phyloP scores from a whole-genome alignment of 768 basidiomycete genomes.

The Leccinum sublutescens region DNA sequence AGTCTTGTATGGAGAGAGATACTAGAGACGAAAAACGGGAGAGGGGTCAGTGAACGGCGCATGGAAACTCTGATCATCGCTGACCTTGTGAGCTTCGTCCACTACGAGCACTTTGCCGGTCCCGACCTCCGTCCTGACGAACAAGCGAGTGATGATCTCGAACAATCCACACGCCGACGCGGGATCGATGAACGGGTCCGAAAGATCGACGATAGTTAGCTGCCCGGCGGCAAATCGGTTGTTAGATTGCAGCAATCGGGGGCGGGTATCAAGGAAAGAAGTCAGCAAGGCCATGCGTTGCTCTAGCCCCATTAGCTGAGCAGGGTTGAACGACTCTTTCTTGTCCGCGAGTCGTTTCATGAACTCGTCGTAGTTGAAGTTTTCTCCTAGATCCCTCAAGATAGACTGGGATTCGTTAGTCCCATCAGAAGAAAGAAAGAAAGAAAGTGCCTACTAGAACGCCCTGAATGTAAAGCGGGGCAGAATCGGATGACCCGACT shows the following conservation, averaged over 20 bases:
- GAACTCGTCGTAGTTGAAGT: constrained; percentile 53
- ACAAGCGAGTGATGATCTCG: constrained; percentile 64
- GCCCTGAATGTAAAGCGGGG: constrained; percentile 69
- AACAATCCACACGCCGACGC: constrained; percentile 67
- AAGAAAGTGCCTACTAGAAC: constrained; percentile 48
- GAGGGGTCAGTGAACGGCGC: background rate
- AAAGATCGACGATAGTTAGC: constrained; percentile 67
- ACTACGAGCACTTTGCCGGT: constrained; percentile 71
- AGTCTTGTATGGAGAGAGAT: constrained; percentile 48
- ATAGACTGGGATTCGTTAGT: constrained; percentile 43
- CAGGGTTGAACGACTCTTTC: constrained; percentile 53
- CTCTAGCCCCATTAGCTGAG: constrained; percentile 54
- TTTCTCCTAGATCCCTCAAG: constrained; percentile 60
- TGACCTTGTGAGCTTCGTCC: constrained; percentile 74
- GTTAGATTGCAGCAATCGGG: constrained; percentile 7
- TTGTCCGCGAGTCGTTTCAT: constrained; percentile 42
- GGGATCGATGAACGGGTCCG: constrained; percentile 71
- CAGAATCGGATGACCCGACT: constrained; percentile 54
- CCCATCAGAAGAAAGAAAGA: background rate
- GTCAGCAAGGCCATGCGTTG: constrained; percentile 62
- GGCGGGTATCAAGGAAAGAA: constrained; percentile 48
- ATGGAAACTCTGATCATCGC: background rate
- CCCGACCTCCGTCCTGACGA: constrained; percentile 55
- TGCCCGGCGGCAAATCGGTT: constrained; percentile 54
- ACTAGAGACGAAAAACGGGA: constrained; percentile 39